A percentile compares a stretch with the other conserved stretches of the same genome.
Evolutionary conservation across 2,329 filamentous ascomycete genomes (phyloP).

Genomic region (Diaporthe helianthi): DNA sequence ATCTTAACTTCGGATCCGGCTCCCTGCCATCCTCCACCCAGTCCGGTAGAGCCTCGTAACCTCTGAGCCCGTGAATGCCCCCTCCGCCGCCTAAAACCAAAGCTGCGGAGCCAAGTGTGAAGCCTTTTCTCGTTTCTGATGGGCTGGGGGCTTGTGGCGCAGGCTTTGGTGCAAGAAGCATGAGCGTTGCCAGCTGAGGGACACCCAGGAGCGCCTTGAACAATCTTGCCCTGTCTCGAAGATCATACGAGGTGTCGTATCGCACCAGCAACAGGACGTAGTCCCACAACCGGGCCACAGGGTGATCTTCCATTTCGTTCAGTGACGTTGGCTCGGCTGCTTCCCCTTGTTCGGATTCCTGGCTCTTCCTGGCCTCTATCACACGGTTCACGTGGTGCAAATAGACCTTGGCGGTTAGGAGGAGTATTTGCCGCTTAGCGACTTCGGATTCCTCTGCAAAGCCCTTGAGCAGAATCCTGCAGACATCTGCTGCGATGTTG

Average conservation of each 20-base stretch:
- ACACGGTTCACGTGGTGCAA: constrained; percentile 79
- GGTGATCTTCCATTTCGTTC: constrained; percentile 62
- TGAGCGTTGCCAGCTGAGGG: constrained; percentile 86
- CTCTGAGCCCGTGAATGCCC: constrained; percentile 75
- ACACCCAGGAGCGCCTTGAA: constrained; percentile 85
- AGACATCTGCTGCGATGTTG: constrained; percentile 91
- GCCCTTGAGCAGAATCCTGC: constrained; percentile 84
- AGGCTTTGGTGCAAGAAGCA: constrained; percentile 92
- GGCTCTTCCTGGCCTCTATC: constrained; percentile 47
- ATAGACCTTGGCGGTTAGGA: constrained; percentile 96
- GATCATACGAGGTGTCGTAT: constrained; percentile 94
- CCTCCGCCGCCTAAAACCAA: constrained; percentile 81
- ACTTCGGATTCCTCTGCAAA: constrained; percentile 85
- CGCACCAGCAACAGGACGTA: constrained; percentile 85
- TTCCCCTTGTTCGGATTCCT: constrained; percentile 46
- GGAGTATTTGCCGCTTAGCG: constrained; percentile 88
- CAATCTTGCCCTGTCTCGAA: constrained; percentile 87
- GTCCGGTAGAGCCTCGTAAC: constrained; percentile 80
- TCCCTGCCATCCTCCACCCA: constrained; percentile 86
- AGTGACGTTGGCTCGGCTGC: constrained; percentile 41
- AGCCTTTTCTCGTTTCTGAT: constrained; percentile 80
- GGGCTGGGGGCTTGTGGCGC: constrained; percentile 90
- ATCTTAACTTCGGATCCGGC: constrained; percentile 75
- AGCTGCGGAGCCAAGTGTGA: constrained; percentile 83
- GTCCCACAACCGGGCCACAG: constrained; percentile 80